Percentiles rank a stretch among this genome's conserved stretches.
phyloP scores from a whole-genome alignment of 2,329 filamentous ascomycete genomes.

The Orbilia brochopaga region DNA sequence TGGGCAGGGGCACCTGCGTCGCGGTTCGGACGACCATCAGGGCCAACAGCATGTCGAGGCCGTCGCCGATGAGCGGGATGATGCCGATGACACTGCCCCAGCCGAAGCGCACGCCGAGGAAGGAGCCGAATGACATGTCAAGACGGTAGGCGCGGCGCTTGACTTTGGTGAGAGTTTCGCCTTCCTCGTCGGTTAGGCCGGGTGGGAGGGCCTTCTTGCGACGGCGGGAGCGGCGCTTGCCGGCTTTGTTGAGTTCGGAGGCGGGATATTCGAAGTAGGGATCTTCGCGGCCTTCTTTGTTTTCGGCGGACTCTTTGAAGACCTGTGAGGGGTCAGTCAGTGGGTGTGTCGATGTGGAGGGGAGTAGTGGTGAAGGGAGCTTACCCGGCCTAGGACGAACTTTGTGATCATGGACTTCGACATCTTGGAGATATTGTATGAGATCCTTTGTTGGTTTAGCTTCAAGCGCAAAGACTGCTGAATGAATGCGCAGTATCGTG shows the following conservation, averaged over 20 bases:
- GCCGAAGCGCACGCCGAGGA: constrained; percentile 81
- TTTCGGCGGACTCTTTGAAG: constrained; percentile 65
- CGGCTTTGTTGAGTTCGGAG: constrained; percentile 56
- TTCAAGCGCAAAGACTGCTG: neutral
- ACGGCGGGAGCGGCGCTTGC: constrained; percentile 72
- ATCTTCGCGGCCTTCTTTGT: constrained; percentile 74
- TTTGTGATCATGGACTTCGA: constrained; percentile 63
- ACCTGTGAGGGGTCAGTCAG: constrained; percentile 59
- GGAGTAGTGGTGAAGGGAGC: neutral
- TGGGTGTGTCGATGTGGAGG: neutral
- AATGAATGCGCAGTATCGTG: too few species aligned
- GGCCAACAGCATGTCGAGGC: constrained; percentile 74
- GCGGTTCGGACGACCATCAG: constrained; percentile 76
- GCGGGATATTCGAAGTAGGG: constrained; percentile 85
- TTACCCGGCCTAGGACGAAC: constrained; percentile 59
- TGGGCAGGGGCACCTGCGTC: constrained; percentile 75
- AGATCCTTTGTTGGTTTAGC: neutral
- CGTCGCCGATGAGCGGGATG: constrained; percentile 78
- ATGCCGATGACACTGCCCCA: constrained; percentile 87
- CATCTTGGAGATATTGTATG: constrained; percentile 59
- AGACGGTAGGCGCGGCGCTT: constrained; percentile 84
- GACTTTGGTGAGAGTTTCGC: constrained; percentile 79
- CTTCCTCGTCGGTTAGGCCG: constrained; percentile 83
- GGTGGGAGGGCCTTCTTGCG: constrained; percentile 82
- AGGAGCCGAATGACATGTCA: constrained; percentile 82